Conservation (phyloP, 2,329 filamentous ascomycete genomes). For the Aureobasidium sp. region DNA sequence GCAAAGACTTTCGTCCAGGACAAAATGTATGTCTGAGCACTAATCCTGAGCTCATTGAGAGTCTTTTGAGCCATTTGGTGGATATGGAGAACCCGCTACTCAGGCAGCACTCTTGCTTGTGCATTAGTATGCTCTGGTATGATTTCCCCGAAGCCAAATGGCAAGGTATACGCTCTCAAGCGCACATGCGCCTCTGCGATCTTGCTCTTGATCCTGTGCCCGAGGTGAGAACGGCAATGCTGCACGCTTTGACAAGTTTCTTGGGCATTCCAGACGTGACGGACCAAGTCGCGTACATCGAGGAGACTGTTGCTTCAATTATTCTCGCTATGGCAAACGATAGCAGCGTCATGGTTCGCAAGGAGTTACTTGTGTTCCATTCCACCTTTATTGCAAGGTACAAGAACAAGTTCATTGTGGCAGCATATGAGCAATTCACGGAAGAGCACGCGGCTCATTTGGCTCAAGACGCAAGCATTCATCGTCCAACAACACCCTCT, state of each 20-base stretch:
- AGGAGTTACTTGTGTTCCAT: slow-evolving; percentile 87
- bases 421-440: slow-evolving; percentile 80
- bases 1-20: slow-evolving; percentile 86
- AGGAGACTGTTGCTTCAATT: slow-evolving; percentile 83
- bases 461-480: slow-evolving; percentile 8
- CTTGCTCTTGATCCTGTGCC: slow-evolving; percentile 80
- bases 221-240: slow-evolving; percentile 87
- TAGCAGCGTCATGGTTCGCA: slow-evolving; percentile 87
- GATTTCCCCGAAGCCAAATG: slow-evolving; percentile 91
- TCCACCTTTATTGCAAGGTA: slow-evolving; percentile 87
- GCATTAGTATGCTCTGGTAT: slow-evolving; percentile 89
- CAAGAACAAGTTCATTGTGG: slow-evolving; percentile 84
- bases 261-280: slow-evolving; percentile 89
- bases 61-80: slow-evolving; percentile 73
- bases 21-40: slow-evolving; percentile 86
- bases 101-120: slow-evolving; percentile 91
- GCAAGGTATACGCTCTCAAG: slow-evolving; percentile 84
- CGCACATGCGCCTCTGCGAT: slow-evolving; percentile 71
- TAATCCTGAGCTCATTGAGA: slow-evolving; percentile 81
- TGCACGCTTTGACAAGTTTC: slow-evolving; percentile 90
- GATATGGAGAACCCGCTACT: slow-evolving; percentile 84
- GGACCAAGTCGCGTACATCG: slow-evolving; percentile 81
- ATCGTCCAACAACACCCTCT: slow-evolving; percentile 8
- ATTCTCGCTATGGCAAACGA: slow-evolving; percentile 89
- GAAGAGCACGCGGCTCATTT: slow-evolving; percentile 51